Conservation (phyloP, 306 rosid species). For the Myrica gale region DNA sequence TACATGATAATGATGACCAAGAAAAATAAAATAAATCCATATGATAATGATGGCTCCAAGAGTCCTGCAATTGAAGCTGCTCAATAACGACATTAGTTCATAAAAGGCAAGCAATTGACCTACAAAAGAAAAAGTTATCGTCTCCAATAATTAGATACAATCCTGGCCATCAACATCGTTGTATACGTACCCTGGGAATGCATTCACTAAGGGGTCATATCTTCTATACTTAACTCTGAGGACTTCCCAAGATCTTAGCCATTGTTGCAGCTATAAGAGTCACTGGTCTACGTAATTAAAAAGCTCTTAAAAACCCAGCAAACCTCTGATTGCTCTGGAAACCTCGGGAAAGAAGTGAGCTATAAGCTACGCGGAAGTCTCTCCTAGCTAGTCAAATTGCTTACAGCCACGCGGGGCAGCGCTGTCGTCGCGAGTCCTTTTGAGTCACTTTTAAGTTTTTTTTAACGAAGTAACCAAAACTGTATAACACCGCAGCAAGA, state of each 20-base stretch:
- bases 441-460: too few relatives aligned
- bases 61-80: too few relatives aligned
- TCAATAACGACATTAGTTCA: background rate
- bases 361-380: conserved; percentile 13
- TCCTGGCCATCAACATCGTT: background rate
- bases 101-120: background rate
- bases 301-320: background rate
- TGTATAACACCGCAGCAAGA: too few relatives aligned
- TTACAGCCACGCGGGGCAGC: background rate
- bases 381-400: background rate
- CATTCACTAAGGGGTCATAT: background rate
- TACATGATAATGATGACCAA: background rate
- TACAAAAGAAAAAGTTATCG: background rate
- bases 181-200: background rate
- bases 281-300: background rate
- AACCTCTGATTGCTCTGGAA: background rate
- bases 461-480: background rate
- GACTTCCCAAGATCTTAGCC: background rate
- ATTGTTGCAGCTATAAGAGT: background rate
- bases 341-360: conserved; percentile 34
- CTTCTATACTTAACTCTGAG: background rate
- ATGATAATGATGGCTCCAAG: too few relatives aligned
- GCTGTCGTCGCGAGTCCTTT: conserved; percentile 26
- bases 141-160: background rate
- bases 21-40: background rate